Evolutionary conservation across 2,329 filamentous ascomycete genomes (phyloP), one percentile per base, ranked within the genome.

Genomic region (Claviceps arundinis): DNA sequence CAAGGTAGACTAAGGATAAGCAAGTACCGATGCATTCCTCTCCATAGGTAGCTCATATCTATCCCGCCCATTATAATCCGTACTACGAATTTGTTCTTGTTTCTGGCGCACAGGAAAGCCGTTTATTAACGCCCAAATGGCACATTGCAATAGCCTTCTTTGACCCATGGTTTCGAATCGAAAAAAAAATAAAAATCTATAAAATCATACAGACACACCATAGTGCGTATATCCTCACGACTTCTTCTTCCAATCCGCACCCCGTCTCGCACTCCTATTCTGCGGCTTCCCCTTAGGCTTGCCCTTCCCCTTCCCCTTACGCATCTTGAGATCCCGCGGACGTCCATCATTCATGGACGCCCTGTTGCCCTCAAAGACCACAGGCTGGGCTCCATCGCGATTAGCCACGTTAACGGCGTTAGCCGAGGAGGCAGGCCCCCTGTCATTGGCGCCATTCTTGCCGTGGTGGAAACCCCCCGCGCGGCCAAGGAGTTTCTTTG

Each of bases 341-440:
- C 74, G 82, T 4, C 78, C 83, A 55, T 84, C 80, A 53, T 75
- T 84, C 37, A 76, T 70, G 51, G 78, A 87, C 9, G 87, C 87
- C 51, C 88, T 77, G 56, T 84, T 82, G 0, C 88, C 88, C 65
- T 94, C 88, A 60, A 91, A 90, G n/a, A 90, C 78, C 56, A 90
- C 79, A 16, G 75, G 73, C 66, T 89, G 84, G 0, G 84, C 83
- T 1, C 42, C 16, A 11, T 46, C 24, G 26, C 44, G 44, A n/a
- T 47, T 26, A 24, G 42, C 13, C 14, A 42, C 34, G n/a, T 17
- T 5, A 4, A 77, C 75, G 19, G 56, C 54, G 17, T 55, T 56
- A 40, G 55, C 22, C 3, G 43, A 45, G 24, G 44, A 19, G 26
- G 44, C 17, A 13, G 44, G 3, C 8, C 8, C 56, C 49, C 55